Percentiles rank a stretch among this genome's conserved stretches.
Evolutionary conservation across 148 eudicot species (phyloP).

Genomic region (Polygonum maritimum): DNA sequence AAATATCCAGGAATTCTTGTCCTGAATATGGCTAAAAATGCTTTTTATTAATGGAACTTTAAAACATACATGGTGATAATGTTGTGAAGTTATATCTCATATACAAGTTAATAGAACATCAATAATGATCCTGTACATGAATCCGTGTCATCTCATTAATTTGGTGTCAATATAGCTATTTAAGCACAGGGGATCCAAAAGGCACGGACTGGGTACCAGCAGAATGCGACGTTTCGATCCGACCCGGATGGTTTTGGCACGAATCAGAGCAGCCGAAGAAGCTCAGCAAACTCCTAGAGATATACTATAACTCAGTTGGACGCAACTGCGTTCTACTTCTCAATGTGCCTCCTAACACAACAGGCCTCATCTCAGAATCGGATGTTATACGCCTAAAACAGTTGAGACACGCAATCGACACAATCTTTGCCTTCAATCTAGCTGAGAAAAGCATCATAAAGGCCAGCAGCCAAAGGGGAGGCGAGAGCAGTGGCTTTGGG

Average conservation of each 20-base stretch:
- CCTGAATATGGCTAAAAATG: neutral
- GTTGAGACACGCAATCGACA: conserved; percentile 45
- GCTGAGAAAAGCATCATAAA: conserved; percentile 31
- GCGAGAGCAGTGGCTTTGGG: conserved; percentile 36
- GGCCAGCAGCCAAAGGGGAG: conserved; percentile 78
- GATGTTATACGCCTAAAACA: conserved; percentile 48
- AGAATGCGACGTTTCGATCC: conserved; percentile 85
- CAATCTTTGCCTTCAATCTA: conserved; percentile 51
- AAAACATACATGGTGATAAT: neutral
- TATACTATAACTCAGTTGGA: conserved; percentile 84
- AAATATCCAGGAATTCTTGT: neutral
- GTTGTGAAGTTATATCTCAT: neutral
- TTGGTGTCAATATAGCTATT: conserved; percentile 40
- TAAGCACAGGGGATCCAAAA: conserved; percentile 65
- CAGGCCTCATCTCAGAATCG: conserved; percentile 56
- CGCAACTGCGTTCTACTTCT: conserved; percentile 71
- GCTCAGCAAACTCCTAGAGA: conserved; percentile 49
- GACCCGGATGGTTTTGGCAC: conserved; percentile 93
- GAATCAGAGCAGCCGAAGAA: conserved; percentile 56
- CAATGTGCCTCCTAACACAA: conserved; percentile 77
- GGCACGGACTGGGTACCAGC: conserved; percentile 90
- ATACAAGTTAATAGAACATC: too few species aligned
- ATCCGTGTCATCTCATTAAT: neutral
- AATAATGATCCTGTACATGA: neutral
- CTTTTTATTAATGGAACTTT: neutral